Evolutionary conservation across 2,329 filamentous ascomycete species (phyloP).

Genomic region (Meredithiella fracta): DNA sequence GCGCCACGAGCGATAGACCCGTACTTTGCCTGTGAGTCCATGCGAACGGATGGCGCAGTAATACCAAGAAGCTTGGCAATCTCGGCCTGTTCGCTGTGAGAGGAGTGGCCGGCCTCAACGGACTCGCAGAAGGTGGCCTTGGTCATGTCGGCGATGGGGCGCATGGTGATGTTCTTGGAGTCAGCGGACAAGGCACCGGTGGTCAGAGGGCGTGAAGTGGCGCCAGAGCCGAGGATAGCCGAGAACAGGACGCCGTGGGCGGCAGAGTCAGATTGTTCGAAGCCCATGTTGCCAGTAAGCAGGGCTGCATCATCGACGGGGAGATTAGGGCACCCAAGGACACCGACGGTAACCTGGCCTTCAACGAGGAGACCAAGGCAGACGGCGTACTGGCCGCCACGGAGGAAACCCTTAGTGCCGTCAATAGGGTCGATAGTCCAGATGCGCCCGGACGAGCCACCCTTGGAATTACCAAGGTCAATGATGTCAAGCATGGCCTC

Average conservation of each 20-base stretch:
- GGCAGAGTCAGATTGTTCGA: conserved; percentile 56
- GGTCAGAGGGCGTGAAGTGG: conserved; percentile 58
- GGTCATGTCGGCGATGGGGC: conserved; percentile 52
- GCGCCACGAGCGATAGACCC: conserved; percentile 85
- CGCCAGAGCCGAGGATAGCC: conserved; percentile 63
- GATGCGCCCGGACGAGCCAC: conserved; percentile 60
- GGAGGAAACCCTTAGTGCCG: conserved; percentile 90
- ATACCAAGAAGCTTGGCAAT: conserved; percentile 79
- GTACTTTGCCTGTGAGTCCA: conserved; percentile 98
- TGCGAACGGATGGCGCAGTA: conserved; percentile 72
- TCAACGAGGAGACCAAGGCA: conserved; percentile 85
- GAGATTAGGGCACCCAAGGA: conserved; percentile 88
- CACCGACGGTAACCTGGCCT: conserved; percentile 83
- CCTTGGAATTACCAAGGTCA: conserved; percentile 51
- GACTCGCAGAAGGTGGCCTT: conserved; percentile 91
- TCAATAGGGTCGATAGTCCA: conserved; percentile 98
- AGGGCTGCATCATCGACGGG: conserved; percentile 62
- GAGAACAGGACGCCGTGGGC: conserved; percentile 72
- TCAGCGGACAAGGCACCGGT: conserved; percentile 34
- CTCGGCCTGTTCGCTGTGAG: conserved; percentile 57
- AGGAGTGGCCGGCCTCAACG: conserved; percentile 83
- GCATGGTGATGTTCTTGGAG: conserved; percentile 46
- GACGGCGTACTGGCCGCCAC: conserved; percentile 93
- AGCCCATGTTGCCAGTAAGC: conserved; percentile 40
- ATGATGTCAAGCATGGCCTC: conserved; percentile 52